Evolutionary conservation across 306 rosid species (phyloP).

Genomic region (Hippophae rhamnoides): DNA sequence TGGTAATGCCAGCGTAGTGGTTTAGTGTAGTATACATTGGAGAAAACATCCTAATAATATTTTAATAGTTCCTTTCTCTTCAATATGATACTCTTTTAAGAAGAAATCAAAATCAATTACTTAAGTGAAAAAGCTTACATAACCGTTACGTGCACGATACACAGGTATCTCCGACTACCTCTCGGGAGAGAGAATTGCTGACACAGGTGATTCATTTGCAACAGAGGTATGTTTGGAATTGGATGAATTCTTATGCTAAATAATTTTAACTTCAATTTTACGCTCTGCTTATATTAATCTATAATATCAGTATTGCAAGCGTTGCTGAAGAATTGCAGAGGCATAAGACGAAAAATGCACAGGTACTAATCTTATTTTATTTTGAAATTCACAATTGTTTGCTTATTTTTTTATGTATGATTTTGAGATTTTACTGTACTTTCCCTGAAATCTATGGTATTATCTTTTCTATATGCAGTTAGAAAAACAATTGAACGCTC

Average conservation of each 20-base stretch:
- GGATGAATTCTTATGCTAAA: conserved; percentile 11
- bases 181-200: conserved; percentile 62
- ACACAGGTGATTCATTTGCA: conserved; percentile 57
- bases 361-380: conserved; percentile 35
- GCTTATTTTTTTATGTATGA: background rate
- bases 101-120: background rate
- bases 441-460: no score
- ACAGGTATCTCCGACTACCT: conserved; percentile 46
- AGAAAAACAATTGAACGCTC: no score
- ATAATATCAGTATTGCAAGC: conserved; percentile 49
- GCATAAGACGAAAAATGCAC: conserved; percentile 72
- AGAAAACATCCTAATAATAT: background rate
- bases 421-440: no score
- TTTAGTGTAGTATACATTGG: background rate
- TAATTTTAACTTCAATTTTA: conserved; percentile 7
- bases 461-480: no score
- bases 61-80: background rate
- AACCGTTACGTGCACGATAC: background rate
- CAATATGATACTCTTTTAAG: background rate
- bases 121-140: background rate
- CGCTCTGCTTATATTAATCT: conserved; percentile 17
- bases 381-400: background rate
- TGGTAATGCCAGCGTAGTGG: background rate
- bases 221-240: conserved; percentile 51
- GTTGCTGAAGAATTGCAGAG: conserved; percentile 68